Conservation (phyloP, 1,284 basidiomycete species). For the Apiotrichum mycotoxinovorans region DNA sequence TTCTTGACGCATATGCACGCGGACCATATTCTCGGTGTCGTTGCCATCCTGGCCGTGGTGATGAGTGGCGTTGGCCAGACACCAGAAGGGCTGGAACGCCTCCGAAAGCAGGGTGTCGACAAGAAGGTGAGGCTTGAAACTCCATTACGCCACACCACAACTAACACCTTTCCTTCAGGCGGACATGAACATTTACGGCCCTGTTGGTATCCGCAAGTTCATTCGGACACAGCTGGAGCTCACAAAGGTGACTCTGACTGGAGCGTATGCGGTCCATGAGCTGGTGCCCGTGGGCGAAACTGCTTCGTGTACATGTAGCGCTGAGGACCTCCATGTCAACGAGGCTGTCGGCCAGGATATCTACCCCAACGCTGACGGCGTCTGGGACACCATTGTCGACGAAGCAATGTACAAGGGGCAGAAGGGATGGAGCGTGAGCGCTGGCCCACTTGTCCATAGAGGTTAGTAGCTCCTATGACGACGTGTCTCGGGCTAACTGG, state of each 20-base stretch:
- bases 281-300: slow-evolving; percentile 59
- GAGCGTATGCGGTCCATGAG: slow-evolving; percentile 77
- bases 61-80: slow-evolving; percentile 55
- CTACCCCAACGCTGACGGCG: slow-evolving; percentile 60
- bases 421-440: slow-evolving; percentile 61
- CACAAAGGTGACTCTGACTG: slow-evolving; percentile 63
- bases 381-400: slow-evolving; percentile 62
- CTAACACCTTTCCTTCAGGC: slow-evolving; percentile 48
- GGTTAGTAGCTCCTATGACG: slow-evolving; percentile 53
- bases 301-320: slow-evolving; percentile 56
- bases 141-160: neutral
- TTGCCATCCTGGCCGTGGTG: slow-evolving; percentile 66
- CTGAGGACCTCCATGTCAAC: slow-evolving; percentile 59
- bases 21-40: slow-evolving; percentile 76
- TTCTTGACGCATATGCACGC: slow-evolving; percentile 90
- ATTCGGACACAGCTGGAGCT: slow-evolving; percentile 68
- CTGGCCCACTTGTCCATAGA: slow-evolving; percentile 75
- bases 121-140: slow-evolving; percentile 31
- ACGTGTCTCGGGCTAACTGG: neutral
- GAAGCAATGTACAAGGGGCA: slow-evolving; percentile 37
- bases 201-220: slow-evolving; percentile 73
- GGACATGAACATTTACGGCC: slow-evolving; percentile 74
- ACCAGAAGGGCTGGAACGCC: slow-evolving; percentile 28
- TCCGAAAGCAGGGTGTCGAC: slow-evolving; percentile 31
- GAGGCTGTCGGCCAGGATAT: slow-evolving; percentile 69